Percentiles rank a stretch among this genome's conserved stretches.
These are phyloP conservation scores for Thielaviopsis musarum DNA, from an alignment of 2,329 filamentous ascomycete genomes.

Conservation along the genomic window DNA sequence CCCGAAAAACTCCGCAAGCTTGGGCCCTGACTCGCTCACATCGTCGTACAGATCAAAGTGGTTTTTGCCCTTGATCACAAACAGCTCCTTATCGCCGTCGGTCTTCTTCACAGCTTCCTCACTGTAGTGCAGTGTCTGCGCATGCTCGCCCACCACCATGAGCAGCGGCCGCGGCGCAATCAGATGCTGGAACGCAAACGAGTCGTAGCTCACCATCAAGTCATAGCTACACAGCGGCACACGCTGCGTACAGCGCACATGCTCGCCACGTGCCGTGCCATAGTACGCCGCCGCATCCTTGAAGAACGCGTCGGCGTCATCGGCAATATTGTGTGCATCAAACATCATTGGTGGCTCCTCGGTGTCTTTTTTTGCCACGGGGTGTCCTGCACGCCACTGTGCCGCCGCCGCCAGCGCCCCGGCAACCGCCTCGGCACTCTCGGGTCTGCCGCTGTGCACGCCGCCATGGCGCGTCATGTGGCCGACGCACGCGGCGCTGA, in stretches of 20 bases:
- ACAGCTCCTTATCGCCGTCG: not conserved
- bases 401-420: not conserved
- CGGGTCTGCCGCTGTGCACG: not conserved
- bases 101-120: slow-evolving; percentile 2
- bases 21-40: not conserved
- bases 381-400: not conserved
- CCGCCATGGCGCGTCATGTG: not conserved
- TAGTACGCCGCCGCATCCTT: not conserved
- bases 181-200: not conserved
- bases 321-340: not conserved
- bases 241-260: not conserved
- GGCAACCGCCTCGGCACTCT: not conserved
- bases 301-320: not conserved
- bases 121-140: not conserved
- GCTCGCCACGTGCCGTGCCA: not conserved
- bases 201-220: not conserved
- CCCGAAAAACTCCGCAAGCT: not conserved
- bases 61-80: slow-evolving; percentile 5
- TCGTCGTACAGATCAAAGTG: not conserved
- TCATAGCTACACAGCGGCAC: not conserved
- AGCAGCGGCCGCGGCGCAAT: not conserved
- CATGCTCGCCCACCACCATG: not conserved
- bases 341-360: not conserved
- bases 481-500: not conserved
- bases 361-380: not conserved